Conservation (phyloP, 495 filamentous ascomycete genomes). For the Neurospora intermedia region DNA sequence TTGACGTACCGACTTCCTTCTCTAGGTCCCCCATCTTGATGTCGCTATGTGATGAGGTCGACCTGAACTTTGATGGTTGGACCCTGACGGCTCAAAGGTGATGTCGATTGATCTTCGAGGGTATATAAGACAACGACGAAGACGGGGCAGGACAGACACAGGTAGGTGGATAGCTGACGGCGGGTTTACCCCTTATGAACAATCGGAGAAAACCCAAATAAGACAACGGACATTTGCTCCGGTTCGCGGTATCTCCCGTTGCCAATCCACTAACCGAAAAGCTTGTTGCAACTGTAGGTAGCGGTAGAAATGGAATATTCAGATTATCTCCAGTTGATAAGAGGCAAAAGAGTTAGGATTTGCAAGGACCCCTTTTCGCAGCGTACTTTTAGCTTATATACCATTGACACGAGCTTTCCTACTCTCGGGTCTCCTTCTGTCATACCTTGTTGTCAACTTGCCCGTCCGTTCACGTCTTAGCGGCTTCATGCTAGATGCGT, state of each 20-base stretch:
- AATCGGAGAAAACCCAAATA: background rate
- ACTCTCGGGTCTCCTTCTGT: background rate
- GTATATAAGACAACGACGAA: background rate
- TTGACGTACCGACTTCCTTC: background rate
- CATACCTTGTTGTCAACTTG: background rate
- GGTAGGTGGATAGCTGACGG: background rate
- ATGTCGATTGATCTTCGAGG: background rate
- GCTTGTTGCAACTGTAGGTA: background rate
- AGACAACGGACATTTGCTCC: background rate
- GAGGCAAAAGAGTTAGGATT: background rate
- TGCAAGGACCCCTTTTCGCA: background rate
- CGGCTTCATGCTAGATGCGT: background rate
- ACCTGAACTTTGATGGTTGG: background rate
- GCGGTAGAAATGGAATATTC: background rate
- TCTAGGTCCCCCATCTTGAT: background rate
- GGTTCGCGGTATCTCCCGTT: background rate
- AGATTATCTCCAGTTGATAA: background rate
- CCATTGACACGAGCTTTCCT: background rate
- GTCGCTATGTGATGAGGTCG: background rate
- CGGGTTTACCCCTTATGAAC: background rate
- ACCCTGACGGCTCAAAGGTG: background rate
- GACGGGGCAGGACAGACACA: background rate
- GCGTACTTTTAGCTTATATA: background rate
- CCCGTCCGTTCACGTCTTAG: background rate
- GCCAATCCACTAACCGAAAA: background rate